phyloP scores from a whole-genome alignment of 176 grass and related monocot genomes.

The Musa beccarii region DNA sequence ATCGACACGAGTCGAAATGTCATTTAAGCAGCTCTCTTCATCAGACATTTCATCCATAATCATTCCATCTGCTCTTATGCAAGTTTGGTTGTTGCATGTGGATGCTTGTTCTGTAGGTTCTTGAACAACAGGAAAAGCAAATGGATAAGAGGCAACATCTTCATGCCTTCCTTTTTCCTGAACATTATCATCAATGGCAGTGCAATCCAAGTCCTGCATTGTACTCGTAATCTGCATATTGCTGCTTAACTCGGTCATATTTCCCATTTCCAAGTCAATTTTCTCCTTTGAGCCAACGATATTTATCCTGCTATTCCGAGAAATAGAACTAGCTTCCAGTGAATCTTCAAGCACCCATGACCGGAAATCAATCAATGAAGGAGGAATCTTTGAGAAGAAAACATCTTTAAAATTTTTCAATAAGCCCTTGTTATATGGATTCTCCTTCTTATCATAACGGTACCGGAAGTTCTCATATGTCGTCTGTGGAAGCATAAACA shows the following conservation, averaged over 20 bases:
- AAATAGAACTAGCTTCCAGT: conserved; percentile 4
- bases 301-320: conserved; percentile 23
- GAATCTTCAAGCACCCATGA: conserved; percentile 34
- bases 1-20: conserved; percentile 1
- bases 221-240: conserved; percentile 27
- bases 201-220: conserved; percentile 48
- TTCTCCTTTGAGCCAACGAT: conserved; percentile 23
- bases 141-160: conserved; percentile 32
- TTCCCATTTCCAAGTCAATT: conserved; percentile 51
- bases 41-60: conserved; percentile 10
- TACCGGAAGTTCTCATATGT: conserved; percentile 98
- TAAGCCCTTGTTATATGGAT: conserved; percentile 63
- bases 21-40: not conserved
- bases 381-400: conserved; percentile 53
- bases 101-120: conserved; percentile 1
- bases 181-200: conserved; percentile 33
- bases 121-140: conserved; percentile 18
- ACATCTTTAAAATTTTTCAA: conserved; percentile 51
- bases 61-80: conserved; percentile 10
- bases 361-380: conserved; percentile 66
- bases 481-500: conserved; percentile 38
- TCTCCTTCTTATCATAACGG: conserved; percentile 87
- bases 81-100: not conserved
- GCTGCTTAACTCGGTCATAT: conserved; percentile 23
- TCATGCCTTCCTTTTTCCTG: conserved; percentile 39